A percentile compares a stretch with the other conserved stretches of the same genome.
Evolutionary conservation across 352 stramenopile genomes (phyloP).

Genomic region (Globisporangium cystogenes): DNA sequence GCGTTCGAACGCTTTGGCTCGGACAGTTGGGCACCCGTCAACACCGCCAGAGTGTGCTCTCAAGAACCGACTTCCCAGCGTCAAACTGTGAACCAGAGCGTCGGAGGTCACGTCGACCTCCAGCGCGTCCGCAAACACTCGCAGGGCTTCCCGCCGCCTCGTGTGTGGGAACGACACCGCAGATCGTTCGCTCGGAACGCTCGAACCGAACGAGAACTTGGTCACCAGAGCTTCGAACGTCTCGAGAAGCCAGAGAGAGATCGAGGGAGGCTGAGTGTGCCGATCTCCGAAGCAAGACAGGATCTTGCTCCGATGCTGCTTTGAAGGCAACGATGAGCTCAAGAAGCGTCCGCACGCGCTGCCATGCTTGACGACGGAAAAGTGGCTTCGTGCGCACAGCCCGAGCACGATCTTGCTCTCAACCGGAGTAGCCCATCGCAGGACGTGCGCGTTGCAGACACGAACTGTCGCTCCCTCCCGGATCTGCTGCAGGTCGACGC

Average conservation of each 20-base stretch:
- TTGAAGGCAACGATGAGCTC: background rate
- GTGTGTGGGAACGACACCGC: constrained; percentile 6
- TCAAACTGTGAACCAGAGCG: background rate
- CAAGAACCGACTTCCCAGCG: constrained; percentile 8
- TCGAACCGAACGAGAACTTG: constrained; percentile 10
- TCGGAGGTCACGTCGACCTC: constrained; percentile 1
- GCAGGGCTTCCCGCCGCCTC: constrained; percentile 5
- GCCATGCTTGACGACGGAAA: constrained; percentile 15
- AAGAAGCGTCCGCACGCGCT: background rate
- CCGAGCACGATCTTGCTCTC: constrained; percentile 25
- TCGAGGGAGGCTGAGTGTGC: background rate
- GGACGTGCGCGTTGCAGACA: constrained; percentile 22
- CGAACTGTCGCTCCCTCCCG: constrained; percentile 21
- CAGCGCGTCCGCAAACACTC: background rate
- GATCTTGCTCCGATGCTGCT: constrained; percentile 1
- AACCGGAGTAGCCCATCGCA: constrained; percentile 24
- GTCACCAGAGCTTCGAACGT: constrained; percentile 7
- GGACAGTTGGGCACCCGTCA: constrained; percentile 7
- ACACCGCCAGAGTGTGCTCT: constrained; percentile 1
- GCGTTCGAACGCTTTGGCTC: background rate
- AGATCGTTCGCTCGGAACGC: background rate
- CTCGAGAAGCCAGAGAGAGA: constrained; percentile 10
- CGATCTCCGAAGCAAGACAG: constrained; percentile 7
- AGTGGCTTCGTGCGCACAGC: constrained; percentile 29
- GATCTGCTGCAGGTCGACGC: constrained; percentile 20